Percentiles rank a stretch among this genome's conserved stretches.
Conservation (phyloP, 345 rosid species). For the Punica granatum region DNA sequence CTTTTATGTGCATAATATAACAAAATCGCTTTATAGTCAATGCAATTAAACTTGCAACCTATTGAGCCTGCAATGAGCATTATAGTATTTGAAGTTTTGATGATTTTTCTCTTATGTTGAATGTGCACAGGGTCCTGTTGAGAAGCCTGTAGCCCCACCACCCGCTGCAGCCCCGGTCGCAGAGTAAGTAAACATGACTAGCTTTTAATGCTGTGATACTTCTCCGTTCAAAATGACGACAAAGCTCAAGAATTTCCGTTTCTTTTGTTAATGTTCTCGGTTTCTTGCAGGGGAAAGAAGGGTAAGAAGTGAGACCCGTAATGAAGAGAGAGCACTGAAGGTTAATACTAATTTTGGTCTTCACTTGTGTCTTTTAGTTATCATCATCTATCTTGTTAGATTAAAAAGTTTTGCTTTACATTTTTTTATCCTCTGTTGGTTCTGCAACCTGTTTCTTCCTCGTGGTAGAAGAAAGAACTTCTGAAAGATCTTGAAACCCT, state of each 20-base stretch:
- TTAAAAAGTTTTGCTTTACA: not conserved
- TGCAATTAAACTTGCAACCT: not conserved
- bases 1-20: not conserved
- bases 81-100: not conserved
- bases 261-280: not conserved
- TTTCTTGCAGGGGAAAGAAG: slow-evolving; percentile 14
- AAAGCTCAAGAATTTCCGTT: not conserved
- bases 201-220: not conserved
- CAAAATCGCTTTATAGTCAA: not conserved
- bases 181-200: slow-evolving; percentile 4
- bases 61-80: not conserved
- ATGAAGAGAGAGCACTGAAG: slow-evolving; percentile 2
- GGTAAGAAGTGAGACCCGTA: slow-evolving; percentile 12
- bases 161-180: slow-evolving; percentile 9
- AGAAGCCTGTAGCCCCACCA: slow-evolving; percentile 12
- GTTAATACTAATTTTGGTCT: slow-evolving; percentile 8
- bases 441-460: not conserved
- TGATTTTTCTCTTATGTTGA: not conserved
- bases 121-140: slow-evolving; percentile 14
- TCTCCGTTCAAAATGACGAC: not conserved
- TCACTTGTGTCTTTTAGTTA: not conserved
- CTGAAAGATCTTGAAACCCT: too few relatives aligned
- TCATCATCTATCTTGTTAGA: slow-evolving; percentile 2
- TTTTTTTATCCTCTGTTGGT: not conserved
- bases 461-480: not conserved